phyloP scores from a whole-genome alignment of 176 grass and related monocot genomes.

The Canna indica region DNA sequence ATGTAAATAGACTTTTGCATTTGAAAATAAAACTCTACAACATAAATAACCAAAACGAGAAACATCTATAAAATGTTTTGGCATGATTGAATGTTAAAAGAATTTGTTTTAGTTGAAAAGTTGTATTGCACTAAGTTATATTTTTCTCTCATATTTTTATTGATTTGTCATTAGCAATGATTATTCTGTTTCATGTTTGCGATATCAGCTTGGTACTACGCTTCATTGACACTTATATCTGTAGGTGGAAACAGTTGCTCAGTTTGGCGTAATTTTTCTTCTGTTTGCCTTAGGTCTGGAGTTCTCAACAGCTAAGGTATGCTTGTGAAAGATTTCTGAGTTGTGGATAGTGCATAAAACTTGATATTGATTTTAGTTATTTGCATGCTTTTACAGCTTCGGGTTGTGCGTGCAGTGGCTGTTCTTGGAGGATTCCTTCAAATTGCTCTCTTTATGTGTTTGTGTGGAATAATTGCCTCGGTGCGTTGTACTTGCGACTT shows the following conservation, averaged over 20 bases:
- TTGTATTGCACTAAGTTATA: background rate
- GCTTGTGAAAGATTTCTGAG: constrained; percentile 4
- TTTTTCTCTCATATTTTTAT: too few species aligned
- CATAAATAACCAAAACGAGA: background rate
- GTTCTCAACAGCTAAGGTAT: constrained; percentile 89
- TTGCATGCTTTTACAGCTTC: constrained; percentile 46
- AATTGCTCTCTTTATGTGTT: constrained; percentile 95
- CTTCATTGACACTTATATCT: background rate
- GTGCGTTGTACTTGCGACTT: constrained; percentile 29
- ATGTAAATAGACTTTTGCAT: background rate
- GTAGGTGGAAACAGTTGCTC: constrained; percentile 98
- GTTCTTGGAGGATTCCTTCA: constrained; percentile 91
- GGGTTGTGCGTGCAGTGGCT: constrained; percentile 89
- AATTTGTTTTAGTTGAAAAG: background rate
- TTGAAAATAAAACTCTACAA: background rate
- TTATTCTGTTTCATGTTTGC: background rate
- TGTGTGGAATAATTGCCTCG: constrained; percentile 90
- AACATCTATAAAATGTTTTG: background rate
- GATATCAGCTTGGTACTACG: background rate
- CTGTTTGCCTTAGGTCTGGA: constrained; percentile 95
- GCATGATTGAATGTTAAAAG: background rate
- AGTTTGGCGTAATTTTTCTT: constrained; percentile 99
- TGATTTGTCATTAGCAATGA: background rate
- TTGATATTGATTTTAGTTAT: constrained; percentile 8
- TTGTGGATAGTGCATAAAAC: background rate